Evolutionary conservation across 441 rosid species (phyloP), one percentile per base, ranked within the genome.

Genomic region (Cnidoscolus chayamansa): DNA sequence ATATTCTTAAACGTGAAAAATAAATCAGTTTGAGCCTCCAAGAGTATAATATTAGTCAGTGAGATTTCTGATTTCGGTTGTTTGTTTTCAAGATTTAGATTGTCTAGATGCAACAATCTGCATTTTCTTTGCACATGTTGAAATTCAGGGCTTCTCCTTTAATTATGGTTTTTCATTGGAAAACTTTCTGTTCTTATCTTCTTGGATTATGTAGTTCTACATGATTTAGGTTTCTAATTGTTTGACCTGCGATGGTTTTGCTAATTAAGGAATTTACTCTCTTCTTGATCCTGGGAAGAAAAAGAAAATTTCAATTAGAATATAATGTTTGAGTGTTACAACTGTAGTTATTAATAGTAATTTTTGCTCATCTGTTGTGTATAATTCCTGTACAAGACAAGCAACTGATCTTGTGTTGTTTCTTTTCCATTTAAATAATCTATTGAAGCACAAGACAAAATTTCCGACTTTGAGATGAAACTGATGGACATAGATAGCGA

Each of bases 401-500:
- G 50, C 35, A 68, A 20, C 63, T 72, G 50, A 72, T 20, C 17
- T 72, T 4, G 40, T 6, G 20, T 31, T 66, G 40, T 57, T 54
- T 67, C 35, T 58, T 68, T 37, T 19, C 12, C 1, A 17, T 15
- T 70, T 50, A 4, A n/a, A 9, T 64, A 6, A 17, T 65, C 25
- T 53, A 56, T 63, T 83, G 74, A 76, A 95, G 99, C 95, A 0
- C 98, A 95, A 81, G 99, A 95, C 74, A 95, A 88, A 77, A 93
- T 95, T 69, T 87, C 98, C 0, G 99, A 93, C 56, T 93, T 93
- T 76, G 99, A 93, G 86, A 95, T 93, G 99, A 93, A 90, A 71
- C 83, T 95, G 80, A 95, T 93, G 98, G 98, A 95, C 84, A 91
- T 95, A 1, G 99, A 93, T 71, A 91, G 98, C 19, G 98, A 95